Conservation (phyloP, 2,329 filamentous ascomycete genomes). For the Tolypocladium amazonense region DNA sequence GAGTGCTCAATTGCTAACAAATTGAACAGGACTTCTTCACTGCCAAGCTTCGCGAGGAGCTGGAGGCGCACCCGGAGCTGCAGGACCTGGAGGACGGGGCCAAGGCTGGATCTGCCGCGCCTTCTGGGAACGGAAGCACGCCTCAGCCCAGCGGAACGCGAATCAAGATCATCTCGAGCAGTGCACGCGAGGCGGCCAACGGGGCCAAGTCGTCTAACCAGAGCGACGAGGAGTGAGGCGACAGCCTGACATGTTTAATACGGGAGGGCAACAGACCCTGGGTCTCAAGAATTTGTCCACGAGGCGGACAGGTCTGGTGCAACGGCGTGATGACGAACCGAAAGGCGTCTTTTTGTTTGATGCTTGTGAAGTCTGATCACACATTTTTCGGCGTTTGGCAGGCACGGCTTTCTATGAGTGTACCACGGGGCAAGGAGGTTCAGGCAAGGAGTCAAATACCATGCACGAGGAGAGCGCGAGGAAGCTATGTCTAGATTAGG, state of each 20-base stretch:
- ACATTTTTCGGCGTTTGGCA: constrained; percentile 13
- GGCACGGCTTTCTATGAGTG: constrained; percentile 8
- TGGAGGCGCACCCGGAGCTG: constrained; percentile 44
- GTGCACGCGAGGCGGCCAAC: constrained; percentile 23
- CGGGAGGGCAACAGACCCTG: neutral
- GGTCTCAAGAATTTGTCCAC: neutral
- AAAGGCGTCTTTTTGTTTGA: constrained; percentile 2
- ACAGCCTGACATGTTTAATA: neutral
- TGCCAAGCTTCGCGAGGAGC: constrained; percentile 39
- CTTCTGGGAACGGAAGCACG: constrained; percentile 51
- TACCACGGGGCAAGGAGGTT: constrained; percentile 9
- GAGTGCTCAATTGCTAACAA: constrained; percentile 19
- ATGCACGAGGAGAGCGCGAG: constrained; percentile 8
- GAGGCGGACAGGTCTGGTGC: neutral
- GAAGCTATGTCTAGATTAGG: constrained; percentile 17
- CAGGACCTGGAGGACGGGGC: constrained; percentile 41
- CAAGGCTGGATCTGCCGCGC: constrained; percentile 28
- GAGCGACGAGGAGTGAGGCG: constrained; percentile 41
- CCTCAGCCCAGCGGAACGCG: constrained; percentile 52
- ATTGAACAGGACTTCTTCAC: constrained; percentile 43
- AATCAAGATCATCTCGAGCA: constrained; percentile 56
- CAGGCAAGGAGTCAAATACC: constrained; percentile 14
- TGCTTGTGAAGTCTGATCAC: constrained; percentile 10
- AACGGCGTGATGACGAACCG: neutral
- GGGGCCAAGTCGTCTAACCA: constrained; percentile 29